These are phyloP conservation scores for Hymenoscyphus infarciens DNA, from an alignment of 2,329 filamentous ascomycete species.

Conservation along the genomic window DNA sequence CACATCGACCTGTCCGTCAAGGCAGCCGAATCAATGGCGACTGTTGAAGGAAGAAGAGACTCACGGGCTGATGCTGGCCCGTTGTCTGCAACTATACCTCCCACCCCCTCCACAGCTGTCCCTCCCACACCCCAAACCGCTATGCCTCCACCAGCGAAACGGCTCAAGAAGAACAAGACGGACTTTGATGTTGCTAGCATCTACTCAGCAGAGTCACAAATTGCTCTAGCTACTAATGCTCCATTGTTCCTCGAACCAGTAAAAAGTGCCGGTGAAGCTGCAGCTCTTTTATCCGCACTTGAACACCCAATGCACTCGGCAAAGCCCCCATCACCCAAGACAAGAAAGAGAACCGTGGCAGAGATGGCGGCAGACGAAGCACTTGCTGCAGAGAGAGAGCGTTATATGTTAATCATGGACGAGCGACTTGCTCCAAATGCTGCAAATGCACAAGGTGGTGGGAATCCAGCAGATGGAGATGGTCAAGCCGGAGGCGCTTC, in stretches of 20 bases:
- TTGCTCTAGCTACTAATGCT: slow-evolving; percentile 69
- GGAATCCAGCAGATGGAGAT: slow-evolving; percentile 64
- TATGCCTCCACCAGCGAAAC: slow-evolving; percentile 59
- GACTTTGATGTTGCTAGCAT: slow-evolving; percentile 73
- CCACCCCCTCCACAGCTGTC: slow-evolving; percentile 62
- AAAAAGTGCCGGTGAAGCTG: slow-evolving; percentile 63
- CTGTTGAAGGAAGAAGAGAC: slow-evolving; percentile 46
- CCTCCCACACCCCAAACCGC: slow-evolving; percentile 58
- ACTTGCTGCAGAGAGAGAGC: slow-evolving; percentile 80
- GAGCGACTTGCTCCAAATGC: slow-evolving; percentile 67
- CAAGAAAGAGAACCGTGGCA: slow-evolving; percentile 86
- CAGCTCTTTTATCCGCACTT: slow-evolving; percentile 67
- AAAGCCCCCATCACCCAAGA: slow-evolving; percentile 77
- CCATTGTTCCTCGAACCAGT: slow-evolving; percentile 77
- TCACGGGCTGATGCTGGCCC: slow-evolving; percentile 40
- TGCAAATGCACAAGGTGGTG: slow-evolving; percentile 53
- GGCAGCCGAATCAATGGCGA: slow-evolving; percentile 59
- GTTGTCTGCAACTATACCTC: slow-evolving; percentile 45
- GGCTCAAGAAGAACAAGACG: slow-evolving; percentile 67
- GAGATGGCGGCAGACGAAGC: slow-evolving; percentile 96
- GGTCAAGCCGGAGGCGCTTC: slow-evolving; percentile 66
- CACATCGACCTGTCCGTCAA: slow-evolving; percentile 75
- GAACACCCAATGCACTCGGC: slow-evolving; percentile 75
- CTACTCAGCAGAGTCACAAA: slow-evolving; percentile 69
- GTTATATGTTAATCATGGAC: slow-evolving; percentile 89